Evolutionary conservation across 2,329 filamentous ascomycete species (phyloP).

Genomic region (Camillea tinctor): DNA sequence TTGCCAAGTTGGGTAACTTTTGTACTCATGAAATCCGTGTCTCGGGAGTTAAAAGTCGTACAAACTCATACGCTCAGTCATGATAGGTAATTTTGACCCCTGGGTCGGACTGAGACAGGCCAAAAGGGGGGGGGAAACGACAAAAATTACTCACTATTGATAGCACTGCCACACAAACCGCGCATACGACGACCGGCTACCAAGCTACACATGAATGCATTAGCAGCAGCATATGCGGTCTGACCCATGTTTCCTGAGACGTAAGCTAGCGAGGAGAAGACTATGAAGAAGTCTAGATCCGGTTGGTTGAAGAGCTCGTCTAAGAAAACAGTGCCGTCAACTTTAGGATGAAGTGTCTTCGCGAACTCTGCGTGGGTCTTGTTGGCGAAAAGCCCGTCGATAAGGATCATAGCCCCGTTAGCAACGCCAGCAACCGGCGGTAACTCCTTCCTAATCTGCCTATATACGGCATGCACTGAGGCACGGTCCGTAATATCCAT

Average conservation of each 20-base stretch:
- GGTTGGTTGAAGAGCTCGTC: slow-evolving; percentile 31
- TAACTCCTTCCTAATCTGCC: slow-evolving; percentile 28
- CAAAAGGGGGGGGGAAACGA: too few relatives aligned
- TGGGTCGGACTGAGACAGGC: too few relatives aligned
- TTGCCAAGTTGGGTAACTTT: too few relatives aligned
- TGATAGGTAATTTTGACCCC: too few relatives aligned
- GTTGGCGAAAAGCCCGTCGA: slow-evolving; percentile 33
- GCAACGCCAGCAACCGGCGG: slow-evolving; percentile 38
- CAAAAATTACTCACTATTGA: too few relatives aligned
- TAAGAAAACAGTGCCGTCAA: slow-evolving; percentile 34
- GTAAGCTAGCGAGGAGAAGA: slow-evolving; percentile 38
- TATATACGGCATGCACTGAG: slow-evolving; percentile 6
- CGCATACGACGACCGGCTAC: slow-evolving; percentile 25
- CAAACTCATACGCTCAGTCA: too few relatives aligned
- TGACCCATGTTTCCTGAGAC: slow-evolving; percentile 39
- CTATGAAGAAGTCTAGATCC: slow-evolving; percentile 41
- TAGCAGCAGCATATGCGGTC: slow-evolving; percentile 37
- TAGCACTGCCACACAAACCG: slow-evolving; percentile 25
- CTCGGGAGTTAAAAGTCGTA: too few relatives aligned
- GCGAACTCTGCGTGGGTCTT: slow-evolving; percentile 31
- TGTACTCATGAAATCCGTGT: too few relatives aligned
- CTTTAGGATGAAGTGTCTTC: slow-evolving; percentile 36
- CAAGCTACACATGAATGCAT: slow-evolving; percentile 37
- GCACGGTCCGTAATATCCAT: slow-evolving; percentile 7
- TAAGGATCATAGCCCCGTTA: slow-evolving; percentile 38